phyloP scores from a whole-genome alignment of 2,329 filamentous ascomycete genomes.

The Verticillium tricorpus region DNA sequence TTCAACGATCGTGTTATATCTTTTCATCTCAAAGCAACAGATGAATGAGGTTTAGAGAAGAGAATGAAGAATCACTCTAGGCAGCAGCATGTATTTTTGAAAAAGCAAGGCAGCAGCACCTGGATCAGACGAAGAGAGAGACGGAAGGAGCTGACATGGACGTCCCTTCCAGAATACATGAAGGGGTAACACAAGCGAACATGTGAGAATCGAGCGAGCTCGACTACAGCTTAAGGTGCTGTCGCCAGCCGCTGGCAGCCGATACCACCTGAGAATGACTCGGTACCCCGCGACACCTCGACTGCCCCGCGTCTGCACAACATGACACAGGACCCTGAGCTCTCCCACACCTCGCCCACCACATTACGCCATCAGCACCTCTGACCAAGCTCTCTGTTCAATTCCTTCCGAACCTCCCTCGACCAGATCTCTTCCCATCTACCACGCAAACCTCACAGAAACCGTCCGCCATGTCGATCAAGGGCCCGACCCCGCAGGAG shows the following conservation, averaged over 20 bases:
- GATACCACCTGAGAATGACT: not conserved
- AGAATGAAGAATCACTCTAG: not conserved
- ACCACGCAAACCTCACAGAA: not conserved
- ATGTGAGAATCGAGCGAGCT: not conserved
- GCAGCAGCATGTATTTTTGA: not conserved
- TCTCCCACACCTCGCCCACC: not conserved
- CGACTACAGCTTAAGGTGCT: not conserved
- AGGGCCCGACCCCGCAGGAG: conserved; percentile 52
- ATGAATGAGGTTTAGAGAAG: not conserved
- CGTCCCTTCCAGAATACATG: not conserved
- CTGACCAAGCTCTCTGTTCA: not conserved
- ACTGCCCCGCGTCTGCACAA: not conserved
- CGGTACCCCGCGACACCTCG: not conserved
- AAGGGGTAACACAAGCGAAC: not conserved
- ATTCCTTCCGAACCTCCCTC: not conserved
- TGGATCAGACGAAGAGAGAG: not conserved
- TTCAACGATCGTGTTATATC: not conserved
- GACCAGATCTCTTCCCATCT: not conserved
- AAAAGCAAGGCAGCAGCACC: not conserved
- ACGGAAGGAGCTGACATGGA: not conserved
- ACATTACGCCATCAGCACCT: not conserved
- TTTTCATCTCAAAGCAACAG: not conserved
- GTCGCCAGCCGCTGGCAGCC: not conserved
- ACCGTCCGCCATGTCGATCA: conserved; percentile 40
- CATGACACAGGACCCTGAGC: not conserved